Evolutionary conservation across 2,329 filamentous ascomycete species (phyloP).

Genomic region (Sclerotinia spermophila): DNA sequence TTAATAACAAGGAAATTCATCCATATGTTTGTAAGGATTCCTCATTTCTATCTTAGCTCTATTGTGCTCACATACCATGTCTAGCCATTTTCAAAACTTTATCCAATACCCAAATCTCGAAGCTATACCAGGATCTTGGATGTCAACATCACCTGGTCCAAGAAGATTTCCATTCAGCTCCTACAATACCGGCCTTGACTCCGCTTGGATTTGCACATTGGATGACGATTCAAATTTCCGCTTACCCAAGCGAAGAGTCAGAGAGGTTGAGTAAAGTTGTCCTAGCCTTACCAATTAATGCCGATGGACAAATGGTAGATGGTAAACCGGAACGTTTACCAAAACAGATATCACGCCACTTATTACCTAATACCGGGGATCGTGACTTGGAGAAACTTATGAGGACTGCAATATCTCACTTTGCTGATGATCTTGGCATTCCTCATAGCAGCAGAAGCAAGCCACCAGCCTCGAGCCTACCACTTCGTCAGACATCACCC

Average conservation of each 20-base stretch:
- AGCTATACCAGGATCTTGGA: conserved; percentile 53
- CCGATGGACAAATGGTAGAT: conserved; percentile 52
- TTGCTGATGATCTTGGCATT: conserved; percentile 43
- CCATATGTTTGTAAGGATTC: conserved; percentile 60
- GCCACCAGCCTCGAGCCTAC: conserved; percentile 30
- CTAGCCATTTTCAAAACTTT: conserved; percentile 31
- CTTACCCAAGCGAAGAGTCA: conserved; percentile 73
- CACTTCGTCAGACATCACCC: conserved; percentile 30
- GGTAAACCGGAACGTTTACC: conserved; percentile 70
- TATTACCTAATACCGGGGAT: conserved; percentile 63
- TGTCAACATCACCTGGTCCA: conserved; percentile 65
- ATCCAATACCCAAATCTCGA: conserved; percentile 49
- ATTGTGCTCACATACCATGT: conserved; percentile 19
- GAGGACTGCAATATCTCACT: conserved; percentile 54
- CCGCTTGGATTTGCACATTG: conserved; percentile 66
- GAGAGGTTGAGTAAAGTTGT: conserved; percentile 66
- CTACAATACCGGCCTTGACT: conserved; percentile 62
- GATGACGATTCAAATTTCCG: conserved; percentile 68
- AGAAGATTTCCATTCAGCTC: conserved; percentile 47
- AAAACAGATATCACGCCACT: conserved; percentile 69
- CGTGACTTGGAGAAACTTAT: conserved; percentile 56
- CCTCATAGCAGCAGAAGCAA: conserved; percentile 40
- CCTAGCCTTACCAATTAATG: conserved; percentile 63
- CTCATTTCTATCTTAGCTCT: neutral
- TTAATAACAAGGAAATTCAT: conserved; percentile 59